Base-by-base conservation (phyloP, 2,329 filamentous ascomycete species). In the Aspergillus ustus region DNA sequence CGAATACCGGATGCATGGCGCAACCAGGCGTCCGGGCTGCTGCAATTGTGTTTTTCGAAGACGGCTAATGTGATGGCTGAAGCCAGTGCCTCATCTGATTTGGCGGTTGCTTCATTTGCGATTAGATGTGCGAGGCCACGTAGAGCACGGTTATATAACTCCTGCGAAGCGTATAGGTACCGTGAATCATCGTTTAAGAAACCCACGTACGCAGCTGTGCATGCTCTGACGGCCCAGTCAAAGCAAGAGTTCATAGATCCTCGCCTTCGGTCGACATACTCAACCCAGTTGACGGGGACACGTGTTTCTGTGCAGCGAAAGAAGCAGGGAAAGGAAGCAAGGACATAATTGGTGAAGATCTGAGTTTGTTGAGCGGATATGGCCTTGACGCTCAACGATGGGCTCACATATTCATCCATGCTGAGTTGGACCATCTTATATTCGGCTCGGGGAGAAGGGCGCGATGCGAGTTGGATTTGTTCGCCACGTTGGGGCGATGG, bases 1-100 rank as follows among this genome's bases (percentile, higher is more conserved):
- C 69, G 70, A 15, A 74, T 71, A 17, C 77, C 77, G 0, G 71
- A 68, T 7, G 73, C 73, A 66, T 78, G 76, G n/a, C 69, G 69
- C 4, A 77, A 64, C 75, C 76, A 79, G 4, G 74, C 70, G 15
- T 73, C 65, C 34, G 72, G 67, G n/a, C 70, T 70, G n/a, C 74
- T 77, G 43, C 70, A 74, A 34, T 72, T 69, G 59, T 75, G 73
- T 61, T 77, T 72, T 54, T 79, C 76, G 55, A 75, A 78, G 40
- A 77, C 68, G 4, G 69, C 73, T 6, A 78, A 69, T 3, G 72
- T 62, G 25, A 77, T 74, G 20, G 73, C 75, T 2, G 76, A 71
- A 8, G 73, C 72, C 2, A 79, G 60, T 6, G 71, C 70, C 51
- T 76, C 72, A 29, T 73, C 72, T 1, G 73, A 73, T 59, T 71